phyloP scores from a whole-genome alignment of 495 filamentous ascomycete species.

The Penicillium roqueforti region DNA sequence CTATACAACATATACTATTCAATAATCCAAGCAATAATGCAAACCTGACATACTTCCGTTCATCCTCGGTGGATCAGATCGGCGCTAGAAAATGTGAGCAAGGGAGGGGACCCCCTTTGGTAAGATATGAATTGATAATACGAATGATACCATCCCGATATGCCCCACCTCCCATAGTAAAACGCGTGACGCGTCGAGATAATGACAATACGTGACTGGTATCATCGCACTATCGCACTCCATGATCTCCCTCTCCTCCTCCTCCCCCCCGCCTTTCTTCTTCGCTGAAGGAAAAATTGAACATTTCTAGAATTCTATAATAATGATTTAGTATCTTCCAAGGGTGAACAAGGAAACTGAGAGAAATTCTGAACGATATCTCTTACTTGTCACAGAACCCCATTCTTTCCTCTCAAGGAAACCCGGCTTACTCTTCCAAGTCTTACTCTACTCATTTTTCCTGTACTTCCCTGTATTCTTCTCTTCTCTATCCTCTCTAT shows the following conservation, averaged over 20 bases:
- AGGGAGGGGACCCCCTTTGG: conserved; percentile 5
- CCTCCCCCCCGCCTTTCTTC: conserved; percentile 13
- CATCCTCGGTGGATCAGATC: conserved; percentile 9
- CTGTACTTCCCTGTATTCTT: conserved; percentile 10
- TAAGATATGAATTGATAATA: not conserved
- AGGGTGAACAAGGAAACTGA: not conserved
- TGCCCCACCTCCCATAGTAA: conserved; percentile 4
- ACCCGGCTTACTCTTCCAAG: not conserved
- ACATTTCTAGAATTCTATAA: conserved; percentile 14
- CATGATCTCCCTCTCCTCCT: conserved; percentile 24
- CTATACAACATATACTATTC: not conserved
- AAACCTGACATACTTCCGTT: not conserved
- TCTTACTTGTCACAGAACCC: not conserved
- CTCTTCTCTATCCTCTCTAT: conserved; percentile 8
- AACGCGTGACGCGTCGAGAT: conserved; percentile 32
- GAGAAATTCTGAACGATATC: not conserved
- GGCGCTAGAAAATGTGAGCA: conserved; percentile 5
- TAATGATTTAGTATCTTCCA: conserved; percentile 12
- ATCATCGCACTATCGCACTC: conserved; percentile 10
- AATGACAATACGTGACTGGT: conserved; percentile 30
- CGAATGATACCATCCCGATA: not conserved
- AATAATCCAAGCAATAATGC: not conserved
- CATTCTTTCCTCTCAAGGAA: not conserved
- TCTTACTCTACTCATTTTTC: not conserved
- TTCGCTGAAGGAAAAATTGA: not conserved